Conservation (phyloP, 225 moss, liverwort and hornwort genomes). For the Marchantia paleacea region DNA sequence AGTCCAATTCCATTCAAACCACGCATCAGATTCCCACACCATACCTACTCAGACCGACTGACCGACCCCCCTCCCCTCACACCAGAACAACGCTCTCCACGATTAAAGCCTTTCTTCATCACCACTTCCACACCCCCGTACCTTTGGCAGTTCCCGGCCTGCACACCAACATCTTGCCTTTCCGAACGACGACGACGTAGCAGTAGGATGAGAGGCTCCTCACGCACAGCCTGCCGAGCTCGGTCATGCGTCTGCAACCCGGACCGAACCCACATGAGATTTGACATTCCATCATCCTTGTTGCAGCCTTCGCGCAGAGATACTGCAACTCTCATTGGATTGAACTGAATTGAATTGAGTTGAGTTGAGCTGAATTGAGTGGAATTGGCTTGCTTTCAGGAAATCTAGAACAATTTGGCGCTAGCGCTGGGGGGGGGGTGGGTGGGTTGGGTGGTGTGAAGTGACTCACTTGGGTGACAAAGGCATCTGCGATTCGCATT, state of each 20-base stretch:
- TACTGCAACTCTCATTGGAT: too few species aligned
- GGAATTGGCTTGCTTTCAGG: too few species aligned
- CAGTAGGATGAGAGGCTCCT: slow-evolving; percentile 33
- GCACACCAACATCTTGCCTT: slow-evolving; percentile 29
- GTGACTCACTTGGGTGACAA: slow-evolving; percentile 23
- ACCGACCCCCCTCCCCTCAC: too few species aligned
- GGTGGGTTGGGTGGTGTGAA: background rate
- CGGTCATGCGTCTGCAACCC: slow-evolving; percentile 21
- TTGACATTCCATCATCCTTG: background rate
- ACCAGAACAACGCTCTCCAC: too few species aligned
- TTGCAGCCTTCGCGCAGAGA: too few species aligned
- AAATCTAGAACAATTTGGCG: background rate
- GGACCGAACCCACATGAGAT: background rate
- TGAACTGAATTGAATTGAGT: too few species aligned
- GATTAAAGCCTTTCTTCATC: background rate
- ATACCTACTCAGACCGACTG: background rate
- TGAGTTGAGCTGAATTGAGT: background rate
- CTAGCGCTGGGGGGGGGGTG: too few species aligned
- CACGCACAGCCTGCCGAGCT: slow-evolving; percentile 34
- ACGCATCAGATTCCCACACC: background rate
- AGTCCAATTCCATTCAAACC: background rate
- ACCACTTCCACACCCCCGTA: background rate
- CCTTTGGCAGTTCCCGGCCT: slow-evolving; percentile 30
- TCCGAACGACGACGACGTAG: slow-evolving; percentile 18
- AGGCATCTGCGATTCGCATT: slow-evolving; percentile 7